These are phyloP conservation scores for Volvariella volvacea DNA, from an alignment of 1,284 basidiomycete genomes.

Conservation along the genomic window DNA sequence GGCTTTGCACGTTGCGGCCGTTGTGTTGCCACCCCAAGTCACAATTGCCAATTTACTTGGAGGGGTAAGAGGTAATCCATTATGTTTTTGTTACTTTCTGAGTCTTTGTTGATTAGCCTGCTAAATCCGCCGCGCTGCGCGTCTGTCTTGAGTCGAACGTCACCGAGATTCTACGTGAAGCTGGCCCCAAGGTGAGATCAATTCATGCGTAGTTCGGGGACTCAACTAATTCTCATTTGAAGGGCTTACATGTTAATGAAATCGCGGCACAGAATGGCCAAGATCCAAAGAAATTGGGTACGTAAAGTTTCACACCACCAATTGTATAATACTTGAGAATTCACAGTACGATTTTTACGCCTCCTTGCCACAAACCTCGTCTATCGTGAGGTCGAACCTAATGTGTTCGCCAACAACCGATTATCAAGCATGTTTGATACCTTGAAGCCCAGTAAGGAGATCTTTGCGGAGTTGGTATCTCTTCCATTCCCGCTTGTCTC, in stretches of 20 bases:
- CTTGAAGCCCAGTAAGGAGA: slow-evolving; percentile 24
- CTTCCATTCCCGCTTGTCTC: neutral
- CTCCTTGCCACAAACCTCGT: slow-evolving; percentile 33
- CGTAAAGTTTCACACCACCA: neutral
- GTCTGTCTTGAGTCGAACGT: slow-evolving; percentile 25
- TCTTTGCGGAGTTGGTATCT: slow-evolving; percentile 20
- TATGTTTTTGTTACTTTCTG: neutral
- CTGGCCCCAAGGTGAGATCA: slow-evolving; percentile 22
- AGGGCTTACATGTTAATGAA: slow-evolving; percentile 28
- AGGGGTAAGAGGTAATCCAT: slow-evolving; percentile 2
- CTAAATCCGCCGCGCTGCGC: slow-evolving; percentile 17
- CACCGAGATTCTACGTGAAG: slow-evolving; percentile 29
- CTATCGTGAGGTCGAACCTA: slow-evolving; percentile 32
- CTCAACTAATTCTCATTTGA: too few relatives aligned
- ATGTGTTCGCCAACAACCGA: slow-evolving; percentile 37
- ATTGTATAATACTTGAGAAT: neutral
- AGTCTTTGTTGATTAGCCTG: slow-evolving; percentile 9
- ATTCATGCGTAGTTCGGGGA: too few relatives aligned
- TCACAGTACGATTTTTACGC: slow-evolving; percentile 29
- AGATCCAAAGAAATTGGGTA: slow-evolving; percentile 28
- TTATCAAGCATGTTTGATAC: slow-evolving; percentile 34
- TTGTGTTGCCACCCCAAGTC: slow-evolving; percentile 7
- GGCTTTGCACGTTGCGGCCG: slow-evolving; percentile 9
- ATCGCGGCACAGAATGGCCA: slow-evolving; percentile 22
- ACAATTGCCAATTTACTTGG: slow-evolving; percentile 5